Base-by-base conservation (phyloP, 352 stramenopile species). In the Phytophthora tubulina region DNA sequence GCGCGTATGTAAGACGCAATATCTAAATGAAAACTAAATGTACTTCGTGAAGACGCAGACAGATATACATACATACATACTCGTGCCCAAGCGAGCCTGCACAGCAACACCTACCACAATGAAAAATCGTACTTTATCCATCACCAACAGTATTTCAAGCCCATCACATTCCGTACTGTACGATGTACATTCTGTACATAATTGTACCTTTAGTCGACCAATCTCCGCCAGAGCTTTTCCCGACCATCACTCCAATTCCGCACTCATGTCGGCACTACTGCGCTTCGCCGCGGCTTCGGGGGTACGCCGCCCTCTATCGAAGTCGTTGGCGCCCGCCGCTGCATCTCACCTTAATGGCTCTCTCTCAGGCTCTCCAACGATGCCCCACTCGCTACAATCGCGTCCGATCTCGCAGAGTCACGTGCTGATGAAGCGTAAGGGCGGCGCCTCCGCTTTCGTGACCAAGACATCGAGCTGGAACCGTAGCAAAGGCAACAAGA, bases 371-470 rank as follows among this genome's bases (percentile, higher is more conserved):
- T 57, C n/a, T 65, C 56, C 57, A 46, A 7, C 31, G 9, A 44
- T 3, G 17, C 3, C 15, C 6, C 30, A 48, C 9, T 61, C 59
- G 38, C 54, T 58, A 0, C 51, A 68, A 21, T 55, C 44, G 51
- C 74, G 75, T 27, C 27, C 21, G 30, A 88, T 92, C 62, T 78
- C 79, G 51, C 72, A 78, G 39, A 82, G 73, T 36, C 67, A 59
- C 36, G 69, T 78, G 58, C 73, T 93, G 11, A 59, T 66, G 33
- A 93, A 93, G 81, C 85, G 88, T 42, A 85, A 82, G 39, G 88
- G 86, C 63, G 88, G 88, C 60, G 77, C 80, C 27, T 95, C 88
- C 32, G 88, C 80, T 31, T 92, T 90, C 61, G 80, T 85, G 5
- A 62, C 70, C 49, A 93, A 93, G 69, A 79, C 68, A 31, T 80